These are phyloP conservation scores for Sordariomycetes sp. DNA, from an alignment of 2,329 filamentous ascomycete species.

Conservation along the genomic window DNA sequence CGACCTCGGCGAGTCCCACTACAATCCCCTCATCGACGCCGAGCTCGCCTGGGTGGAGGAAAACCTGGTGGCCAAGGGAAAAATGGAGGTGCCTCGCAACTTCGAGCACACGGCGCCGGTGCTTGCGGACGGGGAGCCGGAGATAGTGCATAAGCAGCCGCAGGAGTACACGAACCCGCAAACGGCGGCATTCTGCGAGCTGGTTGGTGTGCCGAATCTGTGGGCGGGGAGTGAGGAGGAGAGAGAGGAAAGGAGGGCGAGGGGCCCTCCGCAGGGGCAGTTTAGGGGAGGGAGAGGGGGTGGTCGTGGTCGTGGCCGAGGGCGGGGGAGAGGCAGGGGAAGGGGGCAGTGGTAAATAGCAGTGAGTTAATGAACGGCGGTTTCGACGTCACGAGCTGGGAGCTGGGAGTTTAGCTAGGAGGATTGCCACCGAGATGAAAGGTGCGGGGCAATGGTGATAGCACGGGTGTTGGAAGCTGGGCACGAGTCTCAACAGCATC, in stretches of 20 bases:
- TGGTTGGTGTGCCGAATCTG: conserved; percentile 67
- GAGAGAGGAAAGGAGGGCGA: conserved; percentile 43
- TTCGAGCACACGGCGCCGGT: conserved; percentile 68
- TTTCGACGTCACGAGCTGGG: neutral
- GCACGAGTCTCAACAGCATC: neutral
- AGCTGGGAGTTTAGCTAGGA: neutral
- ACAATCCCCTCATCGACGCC: conserved; percentile 54
- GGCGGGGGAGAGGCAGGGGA: conserved; percentile 16
- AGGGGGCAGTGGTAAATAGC: conserved; percentile 4
- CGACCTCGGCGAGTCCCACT: conserved; percentile 59
- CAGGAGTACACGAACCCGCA: conserved; percentile 81
- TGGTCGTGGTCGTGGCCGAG: conserved; percentile 24
- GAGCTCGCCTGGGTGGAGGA: conserved; percentile 74
- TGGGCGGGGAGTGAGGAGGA: conserved; percentile 68
- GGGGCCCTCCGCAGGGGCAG: conserved; percentile 39
- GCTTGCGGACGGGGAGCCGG: conserved; percentile 47
- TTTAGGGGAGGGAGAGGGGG: conserved; percentile 20
- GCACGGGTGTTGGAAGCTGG: neutral
- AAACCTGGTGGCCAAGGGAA: conserved; percentile 52
- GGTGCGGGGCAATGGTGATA: neutral
- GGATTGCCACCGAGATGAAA: neutral
- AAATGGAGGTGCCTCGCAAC: conserved; percentile 63
- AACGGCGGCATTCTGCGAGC: conserved; percentile 68
- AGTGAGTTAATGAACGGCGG: neutral
- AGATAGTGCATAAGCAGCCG: conserved; percentile 52